These are phyloP conservation scores for Colletotrichum cordylinicola DNA, from an alignment of 2,329 filamentous ascomycete species.

Conservation along the genomic window DNA sequence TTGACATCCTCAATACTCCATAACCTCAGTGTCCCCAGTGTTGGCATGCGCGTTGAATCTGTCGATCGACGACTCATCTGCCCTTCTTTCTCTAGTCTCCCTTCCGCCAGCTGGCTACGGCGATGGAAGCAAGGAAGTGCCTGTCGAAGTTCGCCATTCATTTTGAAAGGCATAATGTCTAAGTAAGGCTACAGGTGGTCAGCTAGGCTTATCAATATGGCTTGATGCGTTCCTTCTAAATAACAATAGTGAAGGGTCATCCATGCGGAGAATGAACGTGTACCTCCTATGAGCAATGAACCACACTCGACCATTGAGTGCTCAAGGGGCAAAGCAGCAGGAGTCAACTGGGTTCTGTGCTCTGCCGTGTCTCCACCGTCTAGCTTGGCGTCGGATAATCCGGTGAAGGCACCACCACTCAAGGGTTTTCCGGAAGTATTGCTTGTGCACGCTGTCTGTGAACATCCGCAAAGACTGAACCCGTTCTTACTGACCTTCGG, in stretches of 20 bases:
- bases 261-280: background rate
- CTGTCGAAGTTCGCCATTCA: too few relatives aligned
- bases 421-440: background rate
- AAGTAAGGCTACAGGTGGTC: too few relatives aligned
- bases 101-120: background rate
- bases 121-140: background rate
- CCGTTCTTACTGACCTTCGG: background rate
- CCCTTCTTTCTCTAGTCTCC: background rate
- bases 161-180: too few relatives aligned
- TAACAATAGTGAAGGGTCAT: background rate
- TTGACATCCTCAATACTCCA: rapidly evolving
- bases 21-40: background rate
- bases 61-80: background rate
- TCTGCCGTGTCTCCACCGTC: background rate
- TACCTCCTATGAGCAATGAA: background rate
- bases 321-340: background rate
- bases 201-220: too few relatives aligned
- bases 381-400: background rate
- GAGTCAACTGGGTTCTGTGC: background rate
- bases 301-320: background rate
- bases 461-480: background rate
- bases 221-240: too few relatives aligned
- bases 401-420: background rate
- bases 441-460: background rate
- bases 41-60: background rate